A percentile compares a stretch with the other conserved stretches of the same genome.
Conservation (phyloP, 495 filamentous ascomycete genomes). For the Neurospora sp. region DNA sequence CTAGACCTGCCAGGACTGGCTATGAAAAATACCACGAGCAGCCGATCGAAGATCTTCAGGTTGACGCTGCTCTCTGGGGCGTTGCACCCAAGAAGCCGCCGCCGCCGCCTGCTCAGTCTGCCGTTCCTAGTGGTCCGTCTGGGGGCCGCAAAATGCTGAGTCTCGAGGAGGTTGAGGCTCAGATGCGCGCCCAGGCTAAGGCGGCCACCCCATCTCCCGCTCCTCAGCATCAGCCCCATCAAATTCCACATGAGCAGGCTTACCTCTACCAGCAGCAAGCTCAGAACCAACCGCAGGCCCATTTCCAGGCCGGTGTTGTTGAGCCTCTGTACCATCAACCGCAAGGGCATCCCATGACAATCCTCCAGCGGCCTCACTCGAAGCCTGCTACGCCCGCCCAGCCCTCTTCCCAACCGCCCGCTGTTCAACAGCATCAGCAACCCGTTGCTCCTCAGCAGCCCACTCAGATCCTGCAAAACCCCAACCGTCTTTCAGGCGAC, state of each 20-base stretch:
- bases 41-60: constrained; percentile 71
- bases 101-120: constrained; percentile 21
- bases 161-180: constrained; percentile 92
- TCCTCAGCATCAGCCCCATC: constrained; percentile 11
- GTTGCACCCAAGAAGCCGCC: constrained; percentile 52
- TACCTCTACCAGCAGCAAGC: constrained; percentile 16
- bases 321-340: constrained; percentile 18
- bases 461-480: constrained; percentile 47
- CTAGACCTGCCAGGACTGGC: constrained; percentile 59
- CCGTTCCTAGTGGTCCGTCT: constrained; percentile 17
- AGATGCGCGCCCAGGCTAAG: constrained; percentile 65
- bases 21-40: constrained; percentile 83
- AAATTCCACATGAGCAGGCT: constrained; percentile 20
- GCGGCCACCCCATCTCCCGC: constrained; percentile 18
- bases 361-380: constrained; percentile 35
- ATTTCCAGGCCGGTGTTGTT: constrained; percentile 16
- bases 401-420: constrained; percentile 17
- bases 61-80: constrained; percentile 89
- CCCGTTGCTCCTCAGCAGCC: constrained; percentile 37
- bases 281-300: constrained; percentile 18
- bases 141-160: constrained; percentile 81
- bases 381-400: constrained; percentile 24
- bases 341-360: constrained; percentile 35
- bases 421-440: constrained; percentile 40
- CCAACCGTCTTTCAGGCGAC: constrained; percentile 33